Percentiles rank a stretch among this genome's conserved stretches.
These are phyloP conservation scores for Groenewaldozyma auringiensis DNA, from an alignment of 1,139 yeast species.

Conservation along the genomic window DNA sequence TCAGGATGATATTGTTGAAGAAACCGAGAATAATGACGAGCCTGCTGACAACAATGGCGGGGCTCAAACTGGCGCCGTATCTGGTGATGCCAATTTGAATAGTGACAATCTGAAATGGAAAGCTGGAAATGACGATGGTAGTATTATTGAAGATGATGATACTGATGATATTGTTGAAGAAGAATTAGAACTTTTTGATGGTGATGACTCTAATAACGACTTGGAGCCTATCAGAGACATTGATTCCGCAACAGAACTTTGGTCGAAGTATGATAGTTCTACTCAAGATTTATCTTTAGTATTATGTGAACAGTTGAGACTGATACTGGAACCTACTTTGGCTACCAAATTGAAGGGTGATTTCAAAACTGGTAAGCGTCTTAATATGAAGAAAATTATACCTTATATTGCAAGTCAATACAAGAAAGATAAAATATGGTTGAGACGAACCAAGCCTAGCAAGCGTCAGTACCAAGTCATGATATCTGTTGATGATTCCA, in stretches of 20 bases:
- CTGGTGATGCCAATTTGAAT: constrained; percentile 26
- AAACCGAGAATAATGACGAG: constrained; percentile 16
- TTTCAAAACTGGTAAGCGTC: constrained; percentile 92
- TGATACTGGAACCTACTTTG: constrained; percentile 89
- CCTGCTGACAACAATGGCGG: constrained; percentile 18
- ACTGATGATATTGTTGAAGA: constrained; percentile 16
- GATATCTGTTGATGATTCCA: constrained; percentile 97
- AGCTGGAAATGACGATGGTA: constrained; percentile 16
- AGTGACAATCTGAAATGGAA: constrained; percentile 18
- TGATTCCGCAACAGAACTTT: constrained; percentile 65
- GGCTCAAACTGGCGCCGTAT: constrained; percentile 32
- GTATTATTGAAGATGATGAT: constrained; percentile 18
- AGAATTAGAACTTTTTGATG: constrained; percentile 16
- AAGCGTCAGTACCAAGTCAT: constrained; percentile 95
- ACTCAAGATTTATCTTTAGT: constrained; percentile 85
- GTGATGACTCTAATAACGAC: constrained; percentile 28
- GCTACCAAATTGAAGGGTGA: constrained; percentile 94
- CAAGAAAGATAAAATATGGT: constrained; percentile 97
- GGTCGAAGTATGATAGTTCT: constrained; percentile 75
- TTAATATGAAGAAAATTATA: constrained; percentile 95
- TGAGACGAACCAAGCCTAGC: constrained; percentile 94
- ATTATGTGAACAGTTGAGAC: constrained; percentile 83
- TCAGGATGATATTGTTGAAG: constrained; percentile 26
- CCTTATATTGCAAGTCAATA: constrained; percentile 97
- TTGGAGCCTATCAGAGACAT: constrained; percentile 44